Base-by-base conservation (phyloP, 2,329 filamentous ascomycete genomes). In the Penicillium crustosum region DNA sequence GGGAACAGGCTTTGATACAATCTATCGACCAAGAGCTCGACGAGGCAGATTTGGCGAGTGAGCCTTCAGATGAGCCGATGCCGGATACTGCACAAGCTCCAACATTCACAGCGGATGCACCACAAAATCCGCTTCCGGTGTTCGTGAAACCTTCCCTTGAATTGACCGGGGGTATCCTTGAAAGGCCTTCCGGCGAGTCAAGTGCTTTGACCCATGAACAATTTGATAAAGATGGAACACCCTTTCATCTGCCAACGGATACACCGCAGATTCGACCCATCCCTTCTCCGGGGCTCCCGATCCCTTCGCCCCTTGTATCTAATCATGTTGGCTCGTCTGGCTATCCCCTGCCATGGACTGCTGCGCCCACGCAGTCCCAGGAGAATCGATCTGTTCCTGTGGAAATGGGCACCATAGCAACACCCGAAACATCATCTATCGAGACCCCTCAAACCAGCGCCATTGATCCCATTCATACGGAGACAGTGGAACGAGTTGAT, bases 231-330 rank as follows among this genome's bases (percentile, higher is more conserved):
- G 33, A 39, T 10, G 42, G 49, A 36, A 35, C 57, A 35, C n/a
- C 38, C 15, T 48, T 55, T 15, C 61, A 67, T 41, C 55, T 67
- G 33, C 70, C 68, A 27, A 72, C 66, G 23, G 68, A 73, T 25
- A 76, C 76, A 13, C 76, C 76, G 12, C 71, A 71, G 15, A 66
- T 78, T 21, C 65, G 69, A 29, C 77, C 75, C 17, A 62, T 77
- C 36, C 67, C 72, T 38, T 78, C 77, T 23, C 71, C 75, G 12
- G 73, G 72, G 7, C 68, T 77, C 36, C 73, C 76, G 12, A 63
- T 74, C 42, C 72, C 77, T 7, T 78, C 76, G 25, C 75, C 77
- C 15, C 61, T 78, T 25, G 59, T 73, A 33, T 66, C 70, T 13
- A 60, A 59, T 29, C 61, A 72, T 17, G 60, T 63, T 39, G 64